Conservation (phyloP, 129 eudicot species). For the Dittrichia graveolens region DNA sequence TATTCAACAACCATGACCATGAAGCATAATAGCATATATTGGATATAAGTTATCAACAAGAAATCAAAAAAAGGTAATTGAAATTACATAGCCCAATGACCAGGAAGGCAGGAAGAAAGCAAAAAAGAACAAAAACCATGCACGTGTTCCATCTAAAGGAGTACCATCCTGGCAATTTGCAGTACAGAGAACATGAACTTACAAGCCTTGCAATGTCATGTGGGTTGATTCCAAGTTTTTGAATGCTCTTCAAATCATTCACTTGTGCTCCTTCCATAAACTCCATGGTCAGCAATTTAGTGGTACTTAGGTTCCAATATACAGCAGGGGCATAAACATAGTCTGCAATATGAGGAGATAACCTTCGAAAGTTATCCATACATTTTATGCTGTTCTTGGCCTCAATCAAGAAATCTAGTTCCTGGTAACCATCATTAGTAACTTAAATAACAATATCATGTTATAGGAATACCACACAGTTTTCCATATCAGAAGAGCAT, state of each 20-base stretch:
- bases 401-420: constrained; percentile 88
- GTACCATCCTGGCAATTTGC: background rate
- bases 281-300: constrained; percentile 90
- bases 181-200: constrained; percentile 37
- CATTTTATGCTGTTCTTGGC: constrained; percentile 94
- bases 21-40: constrained; percentile 4
- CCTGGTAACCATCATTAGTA: constrained; percentile 61
- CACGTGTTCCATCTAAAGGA: background rate
- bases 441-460: constrained; percentile 28
- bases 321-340: constrained; percentile 77
- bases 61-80: background rate
- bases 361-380: constrained; percentile 87
- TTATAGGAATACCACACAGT: background rate
- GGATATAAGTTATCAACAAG: background rate
- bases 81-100: no score
- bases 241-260: constrained; percentile 61
- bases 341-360: constrained; percentile 89
- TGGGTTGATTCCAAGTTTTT: constrained; percentile 62
- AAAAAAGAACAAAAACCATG: background rate
- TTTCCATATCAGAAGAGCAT: constrained; percentile 12
- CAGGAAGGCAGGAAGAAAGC: background rate
- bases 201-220: constrained; percentile 78
- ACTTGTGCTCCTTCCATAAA: constrained; percentile 80
- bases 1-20: constrained; percentile 17
- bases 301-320: constrained; percentile 77